Conservation (phyloP, 1,284 basidiomycete genomes). For the Ustilago shanxiensis region DNA sequence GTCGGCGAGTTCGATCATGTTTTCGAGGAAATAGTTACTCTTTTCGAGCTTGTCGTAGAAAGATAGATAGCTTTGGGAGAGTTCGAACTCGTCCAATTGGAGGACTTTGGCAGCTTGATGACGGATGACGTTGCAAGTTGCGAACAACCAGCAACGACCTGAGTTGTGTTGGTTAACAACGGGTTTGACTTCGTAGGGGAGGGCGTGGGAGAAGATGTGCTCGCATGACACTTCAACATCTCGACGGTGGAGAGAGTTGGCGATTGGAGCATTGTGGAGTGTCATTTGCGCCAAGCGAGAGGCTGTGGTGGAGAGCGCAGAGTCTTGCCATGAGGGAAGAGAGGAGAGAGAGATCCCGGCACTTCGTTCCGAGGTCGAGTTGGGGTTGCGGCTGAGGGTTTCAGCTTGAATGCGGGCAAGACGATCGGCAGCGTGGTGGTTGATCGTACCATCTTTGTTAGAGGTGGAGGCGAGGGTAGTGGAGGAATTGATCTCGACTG, state of each 20-base stretch:
- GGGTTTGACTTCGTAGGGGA: slow-evolving; percentile 80
- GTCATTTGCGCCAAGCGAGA: slow-evolving; percentile 83
- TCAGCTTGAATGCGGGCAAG: slow-evolving; percentile 58
- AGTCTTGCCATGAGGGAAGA: slow-evolving; percentile 46
- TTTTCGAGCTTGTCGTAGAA: slow-evolving; percentile 82
- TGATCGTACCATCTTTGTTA: slow-evolving; percentile 15
- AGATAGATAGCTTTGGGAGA: slow-evolving; percentile 78
- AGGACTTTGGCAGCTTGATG: slow-evolving; percentile 87
- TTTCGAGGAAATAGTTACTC: slow-evolving; percentile 92
- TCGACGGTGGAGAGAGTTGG: slow-evolving; percentile 78
- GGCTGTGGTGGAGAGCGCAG: slow-evolving; percentile 73
- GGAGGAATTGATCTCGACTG: slow-evolving; percentile 19
- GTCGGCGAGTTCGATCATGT: slow-evolving; percentile 84
- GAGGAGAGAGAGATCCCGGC: slow-evolving; percentile 41
- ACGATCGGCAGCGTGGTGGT: slow-evolving; percentile 54
- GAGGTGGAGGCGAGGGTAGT: slow-evolving; percentile 12
- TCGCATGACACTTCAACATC: slow-evolving; percentile 77
- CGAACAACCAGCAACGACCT: slow-evolving; percentile 57
- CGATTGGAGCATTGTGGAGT: slow-evolving; percentile 81
- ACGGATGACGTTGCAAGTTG: slow-evolving; percentile 79
- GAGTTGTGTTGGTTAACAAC: slow-evolving; percentile 85
- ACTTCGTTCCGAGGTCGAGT: background rate
- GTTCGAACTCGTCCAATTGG: slow-evolving; percentile 86
- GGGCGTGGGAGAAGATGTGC: slow-evolving; percentile 85
- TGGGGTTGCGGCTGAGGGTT: slow-evolving; percentile 20